Base-by-base conservation (phyloP, 371 early-diverging fungal genomes). In the Zopfochytrium polystomum region DNA sequence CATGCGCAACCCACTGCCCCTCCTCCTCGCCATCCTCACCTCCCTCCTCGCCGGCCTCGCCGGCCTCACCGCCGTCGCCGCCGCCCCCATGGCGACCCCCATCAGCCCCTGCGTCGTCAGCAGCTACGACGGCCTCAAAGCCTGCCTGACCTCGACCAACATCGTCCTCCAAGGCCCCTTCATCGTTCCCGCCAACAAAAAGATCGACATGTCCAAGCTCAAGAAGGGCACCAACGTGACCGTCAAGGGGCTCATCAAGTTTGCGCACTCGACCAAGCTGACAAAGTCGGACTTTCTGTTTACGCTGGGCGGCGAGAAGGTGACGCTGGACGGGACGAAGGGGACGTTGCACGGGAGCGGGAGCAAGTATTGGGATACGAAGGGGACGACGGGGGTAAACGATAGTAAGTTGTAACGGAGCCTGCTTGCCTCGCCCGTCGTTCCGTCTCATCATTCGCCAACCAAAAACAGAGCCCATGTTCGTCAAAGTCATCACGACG, bases 281-380 rank as follows among this genome's bases (percentile, higher is more conserved):
- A n/a, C n/a, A n/a, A n/a, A n/a, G n/a, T n/a, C n/a, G n/a, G n/a
- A n/a, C n/a, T n/a, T n/a, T n/a, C n/a, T n/a, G n/a, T n/a, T n/a
- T n/a, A n/a, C n/a, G 9, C 23, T 23, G 11, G 13, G 11, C 13
- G 9, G 49, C 18, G 9, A 48, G 11, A 25, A 23, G 11, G 18
- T 7, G 23, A 48, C 23, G 11, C 11, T 48, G 23, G 7, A 18
- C 20, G 49, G 22, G 11, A 25, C 18, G 18, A 22, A 25, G 9
- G 49, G 13, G 9, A 48, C 25, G n/a, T n/a, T n/a, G n/a, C 49
- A 48, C 7, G 18, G 11, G 57, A 20, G 49, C 23, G 51, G 55
- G 25, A 13, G 52, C 63, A 20, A 30, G 13, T 71, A 63, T 57
- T 73, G 67, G 67, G 71, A 73, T 30, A 68, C 72, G 15, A 66